Base-by-base conservation (phyloP, 192 early-diverging fungal species). In the Coemansia sp. region DNA sequence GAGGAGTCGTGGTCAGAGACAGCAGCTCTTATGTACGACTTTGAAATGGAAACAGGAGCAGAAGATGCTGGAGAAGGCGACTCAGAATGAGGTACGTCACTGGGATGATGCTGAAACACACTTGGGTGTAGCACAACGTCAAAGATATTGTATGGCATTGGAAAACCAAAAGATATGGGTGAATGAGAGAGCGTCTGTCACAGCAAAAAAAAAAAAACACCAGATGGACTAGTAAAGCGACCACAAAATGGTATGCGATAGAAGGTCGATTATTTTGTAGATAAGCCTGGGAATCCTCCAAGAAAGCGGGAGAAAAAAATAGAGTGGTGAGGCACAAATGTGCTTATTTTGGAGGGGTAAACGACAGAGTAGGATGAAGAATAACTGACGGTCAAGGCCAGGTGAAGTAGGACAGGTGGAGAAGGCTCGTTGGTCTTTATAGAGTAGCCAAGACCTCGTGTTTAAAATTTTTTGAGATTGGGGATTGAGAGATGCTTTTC, bases 61-160 rank as follows among this genome's bases (percentile, higher is more conserved):
- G 56, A 66, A 30, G 65, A 19, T n/a, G 57, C 1, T 24, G 26
- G 24, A 41, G 23, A n/a, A 38, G 51, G 50, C 7, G 61, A 52
- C n/a, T 56, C 54, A 47, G 48, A 56, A 26, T 67, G 56, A 34
- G 51, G 51, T 18, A 58, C 32, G 22, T 52, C 51, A 41, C 57
- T 52, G 51, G 31, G 12, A n/a, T 73, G 65, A 22, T 72, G 68
- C 44, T 69, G 62, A 34, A 79, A 70, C 52, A 79, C 49, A 44
- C 77, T 79, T 24, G 77, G 67, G 64, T 79, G 77, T 44, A 69
- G 71, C 22, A 79, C 67, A 16, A 79, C 68, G 62, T 79, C 77
- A 47, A 74, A 79, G 22, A 79, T 79, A 57, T 79, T 79, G 65
- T 53, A 78, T 14, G 65, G 49, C 60, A 70, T 71, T 49, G 41